Conservation (phyloP, 257 asterid species). For the Vinca minor region DNA sequence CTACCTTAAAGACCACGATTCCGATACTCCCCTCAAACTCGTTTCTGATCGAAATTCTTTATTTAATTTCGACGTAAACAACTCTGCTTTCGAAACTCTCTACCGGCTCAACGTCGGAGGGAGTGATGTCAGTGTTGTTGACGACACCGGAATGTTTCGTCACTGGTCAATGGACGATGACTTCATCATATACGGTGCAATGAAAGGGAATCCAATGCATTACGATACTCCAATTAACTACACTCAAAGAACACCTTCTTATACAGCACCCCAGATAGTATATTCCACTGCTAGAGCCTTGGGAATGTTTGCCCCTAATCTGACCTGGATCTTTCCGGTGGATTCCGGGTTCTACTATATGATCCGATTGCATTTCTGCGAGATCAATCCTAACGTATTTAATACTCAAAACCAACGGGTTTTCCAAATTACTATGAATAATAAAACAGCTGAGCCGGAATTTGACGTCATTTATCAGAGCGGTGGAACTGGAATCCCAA, state of each 20-base stretch:
- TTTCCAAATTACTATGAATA: conserved; percentile 24
- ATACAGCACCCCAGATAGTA: conserved; percentile 40
- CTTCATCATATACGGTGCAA: not conserved
- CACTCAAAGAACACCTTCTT: conserved; percentile 20
- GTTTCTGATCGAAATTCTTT: not conserved
- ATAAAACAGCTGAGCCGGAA: conserved; percentile 6
- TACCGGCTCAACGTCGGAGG: conserved; percentile 54
- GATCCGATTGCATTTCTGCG: conserved; percentile 52
- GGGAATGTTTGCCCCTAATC: not conserved
- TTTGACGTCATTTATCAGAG: conserved; percentile 26
- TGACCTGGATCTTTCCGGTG: conserved; percentile 41
- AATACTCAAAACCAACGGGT: conserved; percentile 5
- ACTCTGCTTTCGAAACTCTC: conserved; percentile 33
- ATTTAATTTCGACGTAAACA: conserved; percentile 1
- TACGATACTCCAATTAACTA: conserved; percentile 8
- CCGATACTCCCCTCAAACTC: too few relatives aligned
- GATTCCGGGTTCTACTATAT: conserved; percentile 45
- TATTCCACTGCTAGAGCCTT: conserved; percentile 28
- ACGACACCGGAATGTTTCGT: conserved; percentile 54
- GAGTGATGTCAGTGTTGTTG: not conserved
- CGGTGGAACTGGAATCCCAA: conserved; percentile 23
- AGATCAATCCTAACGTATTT: conserved; percentile 13
- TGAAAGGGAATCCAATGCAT: not conserved
- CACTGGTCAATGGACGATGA: conserved; percentile 26
- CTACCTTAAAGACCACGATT: conserved; percentile 15